Conservation (phyloP, 2,329 filamentous ascomycete species). For the Dactylella cylindrospora region DNA sequence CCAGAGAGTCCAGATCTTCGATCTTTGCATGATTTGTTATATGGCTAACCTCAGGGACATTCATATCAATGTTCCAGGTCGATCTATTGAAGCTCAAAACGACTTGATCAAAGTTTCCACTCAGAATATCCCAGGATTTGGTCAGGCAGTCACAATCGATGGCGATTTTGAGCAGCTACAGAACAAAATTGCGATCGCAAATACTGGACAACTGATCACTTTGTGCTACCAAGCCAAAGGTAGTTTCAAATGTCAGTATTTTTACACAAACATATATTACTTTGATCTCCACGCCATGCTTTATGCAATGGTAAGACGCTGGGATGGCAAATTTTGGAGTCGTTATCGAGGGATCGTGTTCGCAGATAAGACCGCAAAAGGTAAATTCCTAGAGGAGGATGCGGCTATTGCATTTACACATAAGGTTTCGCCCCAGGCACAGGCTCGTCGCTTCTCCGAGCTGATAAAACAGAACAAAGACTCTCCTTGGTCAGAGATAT, state of each 20-base stretch:
- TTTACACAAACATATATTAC: not conserved
- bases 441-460: not conserved
- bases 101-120: slow-evolving; percentile 8
- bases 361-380: no score
- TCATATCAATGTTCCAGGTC: not conserved
- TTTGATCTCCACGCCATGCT: slow-evolving; percentile 1
- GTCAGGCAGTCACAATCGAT: slow-evolving; percentile 13
- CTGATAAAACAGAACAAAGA: not conserved
- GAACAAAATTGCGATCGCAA: not conserved
- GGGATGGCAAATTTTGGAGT: not conserved
- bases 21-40: slow-evolving; percentile 21
- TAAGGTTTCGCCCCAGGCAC: not conserved
- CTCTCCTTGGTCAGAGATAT: slow-evolving; percentile 5
- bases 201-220: not conserved
- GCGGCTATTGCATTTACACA: no score
- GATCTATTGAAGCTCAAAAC: slow-evolving; percentile 11
- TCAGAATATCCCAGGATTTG: slow-evolving; percentile 16
- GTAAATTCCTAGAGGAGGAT: no score
- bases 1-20: slow-evolving; percentile 1
- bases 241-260: not conserved
- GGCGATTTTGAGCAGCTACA: slow-evolving; percentile 10
- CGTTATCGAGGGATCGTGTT: not conserved
- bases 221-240: not conserved
- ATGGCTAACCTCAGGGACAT: slow-evolving; percentile 21
- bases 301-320: not conserved